These are phyloP conservation scores for Plasmodium gaboni DNA, from an alignment of 169 alveolate genomes.

Conservation along the genomic window DNA sequence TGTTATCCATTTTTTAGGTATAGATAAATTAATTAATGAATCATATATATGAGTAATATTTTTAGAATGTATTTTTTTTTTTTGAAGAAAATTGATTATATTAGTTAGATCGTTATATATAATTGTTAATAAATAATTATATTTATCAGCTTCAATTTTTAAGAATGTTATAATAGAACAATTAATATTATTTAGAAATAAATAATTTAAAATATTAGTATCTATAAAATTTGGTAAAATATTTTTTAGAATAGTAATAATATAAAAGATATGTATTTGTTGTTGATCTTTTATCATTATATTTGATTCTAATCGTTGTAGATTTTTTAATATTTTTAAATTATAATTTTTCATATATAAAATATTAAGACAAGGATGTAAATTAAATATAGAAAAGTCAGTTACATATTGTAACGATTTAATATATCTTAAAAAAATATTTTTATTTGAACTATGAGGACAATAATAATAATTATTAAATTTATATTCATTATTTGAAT, in stretches of 20 bases:
- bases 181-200: conserved; percentile 38
- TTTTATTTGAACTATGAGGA: conserved; percentile 75
- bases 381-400: conserved; percentile 72
- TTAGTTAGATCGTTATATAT: conserved; percentile 65
- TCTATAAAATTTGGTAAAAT: conserved; percentile 60
- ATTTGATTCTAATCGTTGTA: conserved; percentile 40
- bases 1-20: conserved; percentile 61
- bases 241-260: conserved; percentile 31
- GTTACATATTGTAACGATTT: conserved; percentile 64
- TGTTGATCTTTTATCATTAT: conserved; percentile 17
- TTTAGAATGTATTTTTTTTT: conserved; percentile 41
- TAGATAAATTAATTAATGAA: conserved; percentile 40
- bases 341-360: conserved; percentile 66
- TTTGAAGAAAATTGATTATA: conserved; percentile 30
- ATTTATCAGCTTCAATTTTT: conserved; percentile 73
- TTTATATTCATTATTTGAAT: conserved; percentile 61
- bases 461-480: conserved; percentile 53
- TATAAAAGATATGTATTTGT: conserved; percentile 13
- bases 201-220: conserved; percentile 30
- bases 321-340: conserved; percentile 60
- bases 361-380: conserved; percentile 61
- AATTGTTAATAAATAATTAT: conserved; percentile 39
- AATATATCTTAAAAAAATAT: conserved; percentile 53
- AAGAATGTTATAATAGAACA: conserved; percentile 62
- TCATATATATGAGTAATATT: conserved; percentile 31